Base-by-base conservation (phyloP, 1,139 yeast genomes). In the Yamadazyma sp. region DNA sequence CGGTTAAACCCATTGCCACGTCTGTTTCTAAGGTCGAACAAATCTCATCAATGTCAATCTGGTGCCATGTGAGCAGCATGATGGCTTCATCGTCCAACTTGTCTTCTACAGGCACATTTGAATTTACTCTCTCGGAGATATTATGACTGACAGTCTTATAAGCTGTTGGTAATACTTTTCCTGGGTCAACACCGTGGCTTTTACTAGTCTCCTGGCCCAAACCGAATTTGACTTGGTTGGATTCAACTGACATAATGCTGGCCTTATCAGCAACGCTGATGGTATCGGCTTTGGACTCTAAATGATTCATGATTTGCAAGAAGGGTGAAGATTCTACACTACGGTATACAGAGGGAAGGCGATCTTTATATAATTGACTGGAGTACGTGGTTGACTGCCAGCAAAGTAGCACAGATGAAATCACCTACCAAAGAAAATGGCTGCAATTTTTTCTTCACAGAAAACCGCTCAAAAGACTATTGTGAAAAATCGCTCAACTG, bases 141-240 rank as follows among this genome's bases (percentile, higher is more conserved):
- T 51, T 59, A 46, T 65, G 69, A 33, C 72, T 65, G 14, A 68
- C 54, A 1, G 74, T 64, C 39, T 56, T 65, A 52, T 64, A 69
- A 34, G 62, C 52, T 7, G 65, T 60, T 2, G 75, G 74, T 37
- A 68, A 53, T 3, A 59, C 59, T 17, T 50, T 47, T 7, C 54
- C 59, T 2, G 23, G 33, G 4, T 30, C 33, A 18, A 16, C 31
- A 16, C 31, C 10, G 11, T 7, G 14, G 31, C 69, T 66, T 18
- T 58, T 55, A 17, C 23, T 5, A 17, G n/a, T 12, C 18, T 22
- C 25, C 12, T 22, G 14, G 12, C 16, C 17, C 17, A 16, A 5
- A 7, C 14, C 12, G 16, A 28, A 28, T 11, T 28, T 14, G 20
- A 28, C 20, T 7, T 28, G 16, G 10, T 8, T 28, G 14, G 20